Evolutionary conservation across 169 alveolate species (phyloP).

Genomic region (Amoebophrya sp.): DNA sequence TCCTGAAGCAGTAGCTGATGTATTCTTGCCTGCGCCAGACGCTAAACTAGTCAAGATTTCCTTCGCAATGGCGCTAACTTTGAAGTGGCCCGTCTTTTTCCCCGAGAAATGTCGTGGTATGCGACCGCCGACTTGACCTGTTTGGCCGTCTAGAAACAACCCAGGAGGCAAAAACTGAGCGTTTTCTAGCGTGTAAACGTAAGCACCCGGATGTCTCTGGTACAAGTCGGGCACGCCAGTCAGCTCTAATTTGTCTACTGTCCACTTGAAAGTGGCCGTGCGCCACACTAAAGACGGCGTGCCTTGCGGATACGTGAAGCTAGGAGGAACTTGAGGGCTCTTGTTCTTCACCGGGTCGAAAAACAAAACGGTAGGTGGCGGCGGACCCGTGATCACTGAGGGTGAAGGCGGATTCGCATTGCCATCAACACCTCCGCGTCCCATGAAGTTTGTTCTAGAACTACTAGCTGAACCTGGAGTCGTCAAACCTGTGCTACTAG

Average conservation of each 20-base stretch:
- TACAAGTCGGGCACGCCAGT: not conserved
- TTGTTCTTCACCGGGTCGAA: not conserved
- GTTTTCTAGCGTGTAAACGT: not conserved
- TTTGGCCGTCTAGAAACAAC: not conserved
- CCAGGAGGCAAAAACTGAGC: not conserved
- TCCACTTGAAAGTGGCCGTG: not conserved
- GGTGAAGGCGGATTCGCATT: not conserved
- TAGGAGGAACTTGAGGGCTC: not conserved
- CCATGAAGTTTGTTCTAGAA: no score
- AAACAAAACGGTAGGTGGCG: not conserved
- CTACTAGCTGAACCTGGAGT: not conserved
- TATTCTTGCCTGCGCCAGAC: no score
- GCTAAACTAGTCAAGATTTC: no score
- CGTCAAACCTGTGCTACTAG: no score
- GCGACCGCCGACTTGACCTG: not conserved
- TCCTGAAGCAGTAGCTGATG: no score
- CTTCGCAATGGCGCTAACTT: not conserved
- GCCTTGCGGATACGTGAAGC: not conserved
- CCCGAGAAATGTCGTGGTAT: not conserved
- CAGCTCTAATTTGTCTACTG: not conserved
- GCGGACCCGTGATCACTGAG: not conserved
- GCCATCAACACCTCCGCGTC: not conserved
- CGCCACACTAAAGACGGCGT: not conserved
- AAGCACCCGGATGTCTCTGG: not conserved
- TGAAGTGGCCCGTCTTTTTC: not conserved